Percentiles rank a stretch among this genome's conserved stretches.
Conservation (phyloP, 164 flowering plant genomes). For the Piper betle region DNA sequence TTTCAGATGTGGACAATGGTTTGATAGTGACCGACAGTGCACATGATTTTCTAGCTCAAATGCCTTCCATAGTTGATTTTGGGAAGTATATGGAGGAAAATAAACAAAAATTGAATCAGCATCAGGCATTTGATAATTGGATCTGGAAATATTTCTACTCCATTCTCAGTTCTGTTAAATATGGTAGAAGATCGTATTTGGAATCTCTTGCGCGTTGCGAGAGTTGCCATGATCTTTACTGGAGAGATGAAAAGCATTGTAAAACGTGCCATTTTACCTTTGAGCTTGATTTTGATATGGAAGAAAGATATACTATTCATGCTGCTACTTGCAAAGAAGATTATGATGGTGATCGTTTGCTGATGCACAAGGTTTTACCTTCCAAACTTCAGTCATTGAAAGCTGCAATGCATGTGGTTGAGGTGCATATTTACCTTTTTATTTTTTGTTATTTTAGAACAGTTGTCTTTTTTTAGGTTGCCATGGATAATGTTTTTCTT, state of each 20-base stretch:
- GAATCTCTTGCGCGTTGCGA: conserved; percentile 74
- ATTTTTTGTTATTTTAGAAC: conserved; percentile 36
- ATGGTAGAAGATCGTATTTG: conserved; percentile 46
- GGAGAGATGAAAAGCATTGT: conserved; percentile 99
- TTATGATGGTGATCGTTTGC: conserved; percentile 21
- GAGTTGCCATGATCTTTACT: conserved; percentile 82
- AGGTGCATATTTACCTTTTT: conserved; percentile 35
- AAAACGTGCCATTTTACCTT: conserved; percentile 77
- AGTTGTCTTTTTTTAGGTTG: no score
- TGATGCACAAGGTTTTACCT: conserved; percentile 47
- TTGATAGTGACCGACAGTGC: conserved; percentile 15
- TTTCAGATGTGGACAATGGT: conserved; percentile 75
- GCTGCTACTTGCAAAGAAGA: conserved; percentile 56
- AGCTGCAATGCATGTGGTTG: conserved; percentile 81
- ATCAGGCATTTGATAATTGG: conserved; percentile 73
- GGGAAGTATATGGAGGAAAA: conserved; percentile 43
- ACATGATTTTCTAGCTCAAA: conserved; percentile 21
- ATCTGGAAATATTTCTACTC: conserved; percentile 69
- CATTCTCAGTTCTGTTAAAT: conserved; percentile 57
- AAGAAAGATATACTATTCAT: conserved; percentile 84
- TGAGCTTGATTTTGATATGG: conserved; percentile 90
- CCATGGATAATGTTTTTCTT: not conserved
- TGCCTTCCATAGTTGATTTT: conserved; percentile 31
- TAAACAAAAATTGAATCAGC: conserved; percentile 35
- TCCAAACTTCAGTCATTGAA: conserved; percentile 81